Conservation (phyloP, 2,329 filamentous ascomycete genomes). For the Beauveria sp. region DNA sequence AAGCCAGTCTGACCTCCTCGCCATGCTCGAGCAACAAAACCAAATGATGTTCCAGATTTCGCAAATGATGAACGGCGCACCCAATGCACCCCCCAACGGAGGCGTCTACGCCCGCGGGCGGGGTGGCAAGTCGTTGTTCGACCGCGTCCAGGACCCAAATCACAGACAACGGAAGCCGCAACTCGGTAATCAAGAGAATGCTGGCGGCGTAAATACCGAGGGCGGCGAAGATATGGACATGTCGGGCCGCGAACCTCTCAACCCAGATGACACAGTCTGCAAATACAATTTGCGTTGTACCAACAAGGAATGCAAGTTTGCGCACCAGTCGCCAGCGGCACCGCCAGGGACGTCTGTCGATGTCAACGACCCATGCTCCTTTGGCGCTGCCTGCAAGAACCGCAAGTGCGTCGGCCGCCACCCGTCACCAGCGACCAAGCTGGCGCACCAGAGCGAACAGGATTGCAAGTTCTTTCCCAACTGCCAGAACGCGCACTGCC, state of each 20-base stretch:
- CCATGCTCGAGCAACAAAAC: constrained; percentile 81
- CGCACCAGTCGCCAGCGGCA: constrained; percentile 88
- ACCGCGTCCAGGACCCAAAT: constrained; percentile 56
- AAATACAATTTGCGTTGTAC: constrained; percentile 85
- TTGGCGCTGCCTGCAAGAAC: constrained; percentile 91
- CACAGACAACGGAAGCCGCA: constrained; percentile 40
- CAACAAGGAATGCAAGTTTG: constrained; percentile 84
- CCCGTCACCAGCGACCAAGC: constrained; percentile 78
- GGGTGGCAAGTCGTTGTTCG: constrained; percentile 60
- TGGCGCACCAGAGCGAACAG: constrained; percentile 71
- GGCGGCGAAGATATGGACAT: constrained; percentile 59
- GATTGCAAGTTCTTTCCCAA: constrained; percentile 90
- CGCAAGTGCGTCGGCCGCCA: constrained; percentile 87
- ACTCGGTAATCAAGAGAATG: constrained; percentile 31
- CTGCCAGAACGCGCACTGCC: constrained; percentile 79
- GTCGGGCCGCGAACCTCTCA: constrained; percentile 46
- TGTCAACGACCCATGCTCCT: constrained; percentile 71
- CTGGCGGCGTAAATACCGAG: constrained; percentile 27
- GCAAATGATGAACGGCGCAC: constrained; percentile 53
- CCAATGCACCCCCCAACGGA: constrained; percentile 39
- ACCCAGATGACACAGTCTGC: constrained; percentile 65
- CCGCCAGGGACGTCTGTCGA: constrained; percentile 72
- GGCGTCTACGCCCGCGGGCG: constrained; percentile 36
- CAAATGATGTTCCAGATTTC: constrained; percentile 75
- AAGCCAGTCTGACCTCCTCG: constrained; percentile 54